Conservation (phyloP, 495 filamentous ascomycete species). For the Penicillium salamii region DNA sequence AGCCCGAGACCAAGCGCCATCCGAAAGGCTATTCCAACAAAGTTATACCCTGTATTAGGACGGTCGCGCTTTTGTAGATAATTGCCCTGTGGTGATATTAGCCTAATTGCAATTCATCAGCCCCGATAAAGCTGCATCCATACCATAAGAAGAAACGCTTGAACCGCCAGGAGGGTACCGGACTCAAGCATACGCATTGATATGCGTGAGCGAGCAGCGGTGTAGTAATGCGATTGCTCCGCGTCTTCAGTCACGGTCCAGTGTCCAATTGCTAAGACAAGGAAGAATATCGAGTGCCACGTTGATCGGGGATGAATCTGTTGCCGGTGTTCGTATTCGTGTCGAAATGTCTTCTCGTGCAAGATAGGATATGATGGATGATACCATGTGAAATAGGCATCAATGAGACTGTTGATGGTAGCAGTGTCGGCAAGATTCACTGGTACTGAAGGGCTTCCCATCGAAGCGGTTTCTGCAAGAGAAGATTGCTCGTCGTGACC, state of each 20-base stretch:
- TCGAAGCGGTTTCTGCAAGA: not conserved
- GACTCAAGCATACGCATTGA: constrained; percentile 28
- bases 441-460: not conserved
- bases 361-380: constrained; percentile 19
- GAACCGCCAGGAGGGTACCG: constrained; percentile 19
- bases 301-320: constrained; percentile 11
- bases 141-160: constrained; percentile 24
- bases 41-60: constrained; percentile 23
- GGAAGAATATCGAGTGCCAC: constrained; percentile 21
- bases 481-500: not conserved
- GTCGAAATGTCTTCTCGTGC: constrained; percentile 23
- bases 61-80: constrained; percentile 22
- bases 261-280: constrained; percentile 25
- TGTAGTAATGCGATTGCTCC: constrained; percentile 15
- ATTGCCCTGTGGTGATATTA: not conserved
- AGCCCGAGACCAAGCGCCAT: constrained; percentile 23
- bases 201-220: constrained; percentile 21
- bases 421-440: constrained; percentile 3
- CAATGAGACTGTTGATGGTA: constrained; percentile 12
- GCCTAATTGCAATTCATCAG: too few relatives aligned
- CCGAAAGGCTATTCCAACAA: constrained; percentile 16
- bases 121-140: not conserved
- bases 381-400: constrained; percentile 25
- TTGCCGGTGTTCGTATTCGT: constrained; percentile 8
- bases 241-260: constrained; percentile 12